phyloP scores from a whole-genome alignment of 1,284 basidiomycete species.

The Marasmius fiardii region DNA sequence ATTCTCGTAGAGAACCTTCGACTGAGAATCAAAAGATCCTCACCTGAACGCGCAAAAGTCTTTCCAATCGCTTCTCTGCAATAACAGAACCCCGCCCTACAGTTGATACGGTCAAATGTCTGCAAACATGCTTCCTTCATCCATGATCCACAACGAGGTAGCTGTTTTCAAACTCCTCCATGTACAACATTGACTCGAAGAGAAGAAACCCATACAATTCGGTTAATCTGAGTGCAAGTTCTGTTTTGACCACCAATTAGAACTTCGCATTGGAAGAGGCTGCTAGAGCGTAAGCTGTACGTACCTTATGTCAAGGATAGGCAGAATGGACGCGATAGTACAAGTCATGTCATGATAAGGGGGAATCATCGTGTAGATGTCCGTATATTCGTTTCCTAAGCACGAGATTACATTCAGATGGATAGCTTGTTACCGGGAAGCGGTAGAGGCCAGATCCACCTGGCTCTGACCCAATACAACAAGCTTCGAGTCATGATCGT shows the following conservation, averaged over 20 bases:
- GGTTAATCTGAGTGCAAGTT: slow-evolving; percentile 47
- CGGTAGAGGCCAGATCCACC: slow-evolving; percentile 74
- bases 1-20: neutral
- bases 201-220: slow-evolving; percentile 31
- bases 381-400: slow-evolving; percentile 56
- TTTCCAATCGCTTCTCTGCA: slow-evolving; percentile 22
- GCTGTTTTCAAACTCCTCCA: slow-evolving; percentile 22
- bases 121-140: slow-evolving; percentile 20
- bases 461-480: slow-evolving; percentile 60
- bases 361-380: slow-evolving; percentile 36
- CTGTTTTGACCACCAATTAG: slow-evolving; percentile 15
- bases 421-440: neutral
- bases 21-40: neutral
- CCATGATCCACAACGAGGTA: slow-evolving; percentile 49
- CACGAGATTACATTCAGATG: neutral
- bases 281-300: slow-evolving; percentile 21
- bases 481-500: slow-evolving; percentile 71
- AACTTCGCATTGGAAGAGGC: neutral
- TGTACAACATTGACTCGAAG: neutral
- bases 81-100: slow-evolving; percentile 30
- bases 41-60: slow-evolving; percentile 16
- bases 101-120: slow-evolving; percentile 29
- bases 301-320: slow-evolving; percentile 27
- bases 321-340: slow-evolving; percentile 40
- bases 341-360: slow-evolving; percentile 51